These are phyloP conservation scores for Mycocentrospora acerina DNA, from an alignment of 2,329 filamentous ascomycete species.

Conservation along the genomic window DNA sequence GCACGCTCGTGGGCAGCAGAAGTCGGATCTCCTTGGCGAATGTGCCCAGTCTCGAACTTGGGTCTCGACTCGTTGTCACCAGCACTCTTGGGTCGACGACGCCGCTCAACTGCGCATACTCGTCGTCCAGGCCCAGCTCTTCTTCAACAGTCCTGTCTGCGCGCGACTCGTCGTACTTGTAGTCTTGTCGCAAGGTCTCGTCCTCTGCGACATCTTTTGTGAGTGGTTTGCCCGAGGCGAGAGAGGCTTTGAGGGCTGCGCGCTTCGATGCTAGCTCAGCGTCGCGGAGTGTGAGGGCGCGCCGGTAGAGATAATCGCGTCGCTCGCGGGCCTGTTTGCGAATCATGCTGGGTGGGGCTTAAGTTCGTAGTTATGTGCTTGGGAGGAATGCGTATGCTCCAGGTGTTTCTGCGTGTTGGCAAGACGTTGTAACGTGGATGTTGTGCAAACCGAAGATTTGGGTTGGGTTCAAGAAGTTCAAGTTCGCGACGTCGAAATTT, in stretches of 20 bases:
- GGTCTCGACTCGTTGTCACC: conserved; percentile 87
- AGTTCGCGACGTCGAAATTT: no score
- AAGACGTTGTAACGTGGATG: no score
- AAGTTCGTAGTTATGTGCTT: no score
- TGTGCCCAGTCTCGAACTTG: conserved; percentile 78
- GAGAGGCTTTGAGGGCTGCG: conserved; percentile 79
- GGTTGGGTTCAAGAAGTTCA: no score
- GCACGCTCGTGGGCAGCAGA: conserved; percentile 79
- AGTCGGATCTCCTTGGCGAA: conserved; percentile 92
- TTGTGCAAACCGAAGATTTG: no score
- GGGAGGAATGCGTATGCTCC: no score
- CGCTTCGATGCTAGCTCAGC: conserved; percentile 92
- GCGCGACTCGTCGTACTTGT: conserved; percentile 87
- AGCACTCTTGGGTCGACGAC: conserved; percentile 86
- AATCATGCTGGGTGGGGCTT: conserved; percentile 19
- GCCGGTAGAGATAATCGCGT: conserved; percentile 78
- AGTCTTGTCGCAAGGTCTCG: conserved; percentile 79
- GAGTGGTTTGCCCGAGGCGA: conserved; percentile 86
- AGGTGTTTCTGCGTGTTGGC: no score
- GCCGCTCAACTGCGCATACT: conserved; percentile 88
- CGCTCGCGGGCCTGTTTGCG: conserved; percentile 70
- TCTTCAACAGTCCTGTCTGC: conserved; percentile 68
- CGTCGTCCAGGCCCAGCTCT: conserved; percentile 77
- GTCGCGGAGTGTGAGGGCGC: conserved; percentile 74
- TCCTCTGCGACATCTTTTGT: conserved; percentile 84